Percentiles rank a stretch among this genome's conserved stretches.
phyloP scores from a whole-genome alignment of 805 yeast genomes.

The Barnettozyma siamensis region DNA sequence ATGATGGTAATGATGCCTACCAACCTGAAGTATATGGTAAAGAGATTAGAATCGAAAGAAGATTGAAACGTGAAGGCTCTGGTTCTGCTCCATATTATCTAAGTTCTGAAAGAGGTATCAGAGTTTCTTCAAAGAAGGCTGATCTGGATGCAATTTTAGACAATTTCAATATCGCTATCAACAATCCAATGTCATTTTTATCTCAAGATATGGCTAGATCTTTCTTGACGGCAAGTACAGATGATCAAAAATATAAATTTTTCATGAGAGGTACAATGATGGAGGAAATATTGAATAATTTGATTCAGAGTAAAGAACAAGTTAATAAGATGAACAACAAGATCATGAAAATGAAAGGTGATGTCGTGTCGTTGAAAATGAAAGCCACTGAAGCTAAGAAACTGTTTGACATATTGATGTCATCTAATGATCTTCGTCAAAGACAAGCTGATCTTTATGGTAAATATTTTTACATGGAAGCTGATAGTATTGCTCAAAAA shows the following conservation, averaged over 20 bases:
- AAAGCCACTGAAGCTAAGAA: conserved; percentile 39
- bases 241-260: conserved; percentile 62
- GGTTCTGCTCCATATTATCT: conserved; percentile 46
- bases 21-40: conserved; percentile 62
- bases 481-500: conserved; percentile 12
- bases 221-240: conserved; percentile 72
- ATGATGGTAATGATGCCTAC: conserved; percentile 62
- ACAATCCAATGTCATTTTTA: conserved; percentile 86
- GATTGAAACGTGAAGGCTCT: conserved; percentile 45
- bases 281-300: conserved; percentile 56
- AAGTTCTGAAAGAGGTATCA: conserved; percentile 44
- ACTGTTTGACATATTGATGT: conserved; percentile 33
- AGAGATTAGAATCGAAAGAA: conserved; percentile 64
- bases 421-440: conserved; percentile 36
- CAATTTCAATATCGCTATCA: conserved; percentile 70
- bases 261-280: conserved; percentile 79
- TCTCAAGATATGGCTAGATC: conserved; percentile 94
- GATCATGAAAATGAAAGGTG: conserved; percentile 34
- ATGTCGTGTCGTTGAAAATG: conserved; percentile 33
- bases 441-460: conserved; percentile 38
- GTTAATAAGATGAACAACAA: conserved; percentile 32
- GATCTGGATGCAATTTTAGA: conserved; percentile 65
- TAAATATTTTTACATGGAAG: conserved; percentile 44
- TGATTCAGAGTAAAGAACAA: conserved; percentile 35
- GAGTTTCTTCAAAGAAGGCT: conserved; percentile 53